Conservation (phyloP, 345 rosid species). For the Bretschneidera sinensis region DNA sequence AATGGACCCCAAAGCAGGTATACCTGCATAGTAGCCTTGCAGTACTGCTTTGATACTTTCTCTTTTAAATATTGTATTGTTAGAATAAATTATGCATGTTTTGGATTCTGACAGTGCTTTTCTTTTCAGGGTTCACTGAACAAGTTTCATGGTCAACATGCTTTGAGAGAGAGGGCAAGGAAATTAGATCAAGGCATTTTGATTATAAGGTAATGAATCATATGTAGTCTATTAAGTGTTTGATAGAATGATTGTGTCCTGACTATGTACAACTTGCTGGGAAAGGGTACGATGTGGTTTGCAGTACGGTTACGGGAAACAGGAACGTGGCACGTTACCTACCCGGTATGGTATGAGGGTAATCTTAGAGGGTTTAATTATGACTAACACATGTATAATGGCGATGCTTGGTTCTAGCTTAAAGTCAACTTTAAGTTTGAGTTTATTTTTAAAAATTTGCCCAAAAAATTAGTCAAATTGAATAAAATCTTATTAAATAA, state of each 20-base stretch:
- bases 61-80: too few relatives aligned
- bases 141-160: constrained; percentile 98
- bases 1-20: constrained; percentile 90
- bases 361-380: not conserved
- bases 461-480: too few relatives aligned
- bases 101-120: constrained; percentile 15
- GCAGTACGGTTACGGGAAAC: too few relatives aligned
- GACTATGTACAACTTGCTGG: not conserved
- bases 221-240: not conserved
- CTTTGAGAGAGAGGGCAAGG: constrained; percentile 87
- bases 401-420: too few relatives aligned
- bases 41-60: not conserved
- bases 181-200: constrained; percentile 88
- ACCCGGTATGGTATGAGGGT: not conserved
- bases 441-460: too few relatives aligned
- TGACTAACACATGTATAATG: too few relatives aligned
- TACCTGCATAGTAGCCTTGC: not conserved
- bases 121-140: constrained; percentile 70
- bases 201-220: constrained; percentile 62
- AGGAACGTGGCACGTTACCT: too few relatives aligned
- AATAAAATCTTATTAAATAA: too few relatives aligned
- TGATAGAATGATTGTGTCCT: not conserved
- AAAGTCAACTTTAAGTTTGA: too few relatives aligned
- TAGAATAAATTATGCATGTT: not conserved
- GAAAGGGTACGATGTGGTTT: too few relatives aligned